These are phyloP conservation scores for Paraconiothyrium sp. DNA, from an alignment of 2,329 filamentous ascomycete genomes.

Conservation along the genomic window DNA sequence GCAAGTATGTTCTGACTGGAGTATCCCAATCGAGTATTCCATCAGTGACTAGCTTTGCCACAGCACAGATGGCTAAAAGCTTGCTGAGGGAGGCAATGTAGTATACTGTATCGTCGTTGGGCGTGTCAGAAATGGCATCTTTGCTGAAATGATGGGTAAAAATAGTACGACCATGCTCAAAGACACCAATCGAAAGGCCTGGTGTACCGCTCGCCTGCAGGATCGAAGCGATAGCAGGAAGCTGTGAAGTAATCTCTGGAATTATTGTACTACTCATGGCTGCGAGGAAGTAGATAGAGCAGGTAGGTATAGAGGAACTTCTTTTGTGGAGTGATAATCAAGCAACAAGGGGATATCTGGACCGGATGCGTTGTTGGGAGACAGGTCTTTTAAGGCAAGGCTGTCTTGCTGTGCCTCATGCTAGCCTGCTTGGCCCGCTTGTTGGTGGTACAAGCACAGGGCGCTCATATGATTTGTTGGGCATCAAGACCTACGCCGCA, in stretches of 20 bases:
- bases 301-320: not conserved
- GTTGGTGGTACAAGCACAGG: too few relatives aligned
- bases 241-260: not conserved
- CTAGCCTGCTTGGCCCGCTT: too few relatives aligned
- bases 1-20: conserved; percentile 23
- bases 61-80: conserved; percentile 18
- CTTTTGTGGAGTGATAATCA: not conserved
- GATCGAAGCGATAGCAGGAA: conserved; percentile 9
- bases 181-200: conserved; percentile 24
- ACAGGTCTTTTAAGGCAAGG: too few relatives aligned
- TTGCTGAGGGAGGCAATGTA: conserved; percentile 21
- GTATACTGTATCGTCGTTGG: conserved; percentile 25
- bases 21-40: conserved; percentile 24
- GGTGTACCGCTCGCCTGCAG: conserved; percentile 19
- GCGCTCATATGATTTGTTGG: too few relatives aligned
- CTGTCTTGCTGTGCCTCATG: too few relatives aligned
- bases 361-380: too few relatives aligned
- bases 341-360: too few relatives aligned
- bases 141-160: conserved; percentile 23
- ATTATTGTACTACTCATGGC: not conserved
- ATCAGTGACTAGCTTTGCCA: conserved; percentile 20
- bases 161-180: conserved; percentile 22
- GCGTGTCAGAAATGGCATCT: conserved; percentile 1
- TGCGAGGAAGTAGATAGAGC: not conserved
- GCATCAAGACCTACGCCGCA: too few relatives aligned